Evolutionary conservation across 1,139 yeast genomes (phyloP).

Genomic region (Taphrina sp.): DNA sequence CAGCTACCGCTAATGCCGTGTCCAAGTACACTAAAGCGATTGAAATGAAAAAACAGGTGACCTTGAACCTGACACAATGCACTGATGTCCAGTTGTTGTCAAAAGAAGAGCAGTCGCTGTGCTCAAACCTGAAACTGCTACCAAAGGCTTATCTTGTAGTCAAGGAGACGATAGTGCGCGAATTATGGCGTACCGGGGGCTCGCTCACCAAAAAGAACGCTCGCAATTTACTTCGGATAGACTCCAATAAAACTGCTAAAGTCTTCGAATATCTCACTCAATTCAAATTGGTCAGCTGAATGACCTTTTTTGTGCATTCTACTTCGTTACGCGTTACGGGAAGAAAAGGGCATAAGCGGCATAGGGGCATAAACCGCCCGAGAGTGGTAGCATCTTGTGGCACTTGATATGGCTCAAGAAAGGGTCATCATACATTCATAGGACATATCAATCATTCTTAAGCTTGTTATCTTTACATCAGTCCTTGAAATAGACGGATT

Average conservation of each 20-base stretch:
- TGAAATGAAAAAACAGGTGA: constrained; percentile 12
- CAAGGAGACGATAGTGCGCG: constrained; percentile 87
- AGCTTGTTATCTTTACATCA: too few relatives aligned
- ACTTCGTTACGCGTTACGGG: too few relatives aligned
- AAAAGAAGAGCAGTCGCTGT: constrained; percentile 79
- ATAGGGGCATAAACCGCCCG: too few relatives aligned
- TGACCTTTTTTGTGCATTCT: too few relatives aligned
- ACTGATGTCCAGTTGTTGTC: constrained; percentile 80
- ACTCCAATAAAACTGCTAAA: constrained; percentile 78
- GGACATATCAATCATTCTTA: too few relatives aligned
- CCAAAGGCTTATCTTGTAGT: constrained; percentile 95
- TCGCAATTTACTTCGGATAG: constrained; percentile 76
- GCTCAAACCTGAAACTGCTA: constrained; percentile 75
- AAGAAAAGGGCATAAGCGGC: too few relatives aligned
- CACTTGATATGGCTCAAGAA: too few relatives aligned
- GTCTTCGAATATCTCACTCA: constrained; percentile 88
- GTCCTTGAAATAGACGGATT: too few relatives aligned
- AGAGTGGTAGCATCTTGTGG: too few relatives aligned
- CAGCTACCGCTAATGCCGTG: neutral
- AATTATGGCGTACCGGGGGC: constrained; percentile 82
- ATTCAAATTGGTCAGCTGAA: constrained; percentile 93
- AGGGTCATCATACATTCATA: too few relatives aligned
- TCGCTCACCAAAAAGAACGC: constrained; percentile 77
- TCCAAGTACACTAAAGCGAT: constrained; percentile 11
- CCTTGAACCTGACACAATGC: constrained; percentile 61